Evolutionary conservation across 2,329 filamentous ascomycete species (phyloP).

Genomic region (Bisporella sp.): DNA sequence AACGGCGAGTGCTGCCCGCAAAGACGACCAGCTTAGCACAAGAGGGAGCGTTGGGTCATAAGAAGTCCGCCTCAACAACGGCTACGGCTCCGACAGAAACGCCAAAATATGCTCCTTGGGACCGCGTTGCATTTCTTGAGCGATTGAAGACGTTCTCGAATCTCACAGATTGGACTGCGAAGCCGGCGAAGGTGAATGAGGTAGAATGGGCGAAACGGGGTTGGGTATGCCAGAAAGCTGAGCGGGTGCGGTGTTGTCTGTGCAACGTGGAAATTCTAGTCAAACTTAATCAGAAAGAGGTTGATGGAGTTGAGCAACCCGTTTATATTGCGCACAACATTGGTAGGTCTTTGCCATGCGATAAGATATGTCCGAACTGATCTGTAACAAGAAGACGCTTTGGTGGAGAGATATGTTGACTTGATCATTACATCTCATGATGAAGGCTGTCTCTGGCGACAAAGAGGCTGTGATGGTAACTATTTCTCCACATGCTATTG

Average conservation of each 20-base stretch:
- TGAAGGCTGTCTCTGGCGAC: constrained; percentile 79
- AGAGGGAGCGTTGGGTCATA: constrained; percentile 9
- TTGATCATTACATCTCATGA: constrained; percentile 70
- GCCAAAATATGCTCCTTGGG: constrained; percentile 79
- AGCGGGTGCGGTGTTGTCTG: constrained; percentile 78
- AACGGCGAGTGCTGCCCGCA: constrained; percentile 20
- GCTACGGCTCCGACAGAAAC: constrained; percentile 17
- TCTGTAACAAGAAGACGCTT: constrained; percentile 43
- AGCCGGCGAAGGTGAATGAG: constrained; percentile 79
- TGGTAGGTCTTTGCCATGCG: constrained; percentile 30
- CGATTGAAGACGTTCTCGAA: constrained; percentile 84
- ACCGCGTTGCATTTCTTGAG: constrained; percentile 73
- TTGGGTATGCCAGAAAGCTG: constrained; percentile 78
- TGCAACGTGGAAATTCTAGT: constrained; percentile 82
- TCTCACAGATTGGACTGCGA: constrained; percentile 88
- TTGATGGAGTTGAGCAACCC: constrained; percentile 46
- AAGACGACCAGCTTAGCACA: constrained; percentile 3
- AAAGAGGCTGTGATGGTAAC: constrained; percentile 77
- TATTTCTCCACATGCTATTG: constrained; percentile 22
- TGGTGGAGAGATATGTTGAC: constrained; percentile 70
- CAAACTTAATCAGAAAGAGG: constrained; percentile 59
- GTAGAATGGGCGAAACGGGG: constrained; percentile 92
- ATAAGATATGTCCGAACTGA: constrained; percentile 14
- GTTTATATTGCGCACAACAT: constrained; percentile 55
- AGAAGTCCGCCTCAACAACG: constrained; percentile 19